Conservation (phyloP, 495 filamentous ascomycete genomes). For the Penicillium atrosanguineum region DNA sequence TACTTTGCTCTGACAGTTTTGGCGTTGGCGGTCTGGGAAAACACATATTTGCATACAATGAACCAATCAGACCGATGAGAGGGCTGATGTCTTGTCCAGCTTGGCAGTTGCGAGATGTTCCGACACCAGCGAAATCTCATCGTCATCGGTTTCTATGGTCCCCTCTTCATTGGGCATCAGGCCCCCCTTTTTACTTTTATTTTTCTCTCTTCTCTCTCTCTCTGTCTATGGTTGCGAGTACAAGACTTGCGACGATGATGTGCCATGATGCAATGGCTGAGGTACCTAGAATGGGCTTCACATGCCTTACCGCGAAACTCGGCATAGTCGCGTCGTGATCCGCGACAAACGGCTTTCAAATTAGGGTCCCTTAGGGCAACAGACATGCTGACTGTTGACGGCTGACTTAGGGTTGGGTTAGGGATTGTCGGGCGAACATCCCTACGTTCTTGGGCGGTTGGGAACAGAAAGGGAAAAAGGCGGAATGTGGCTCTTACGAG, state of each 20-base stretch:
- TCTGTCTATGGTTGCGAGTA: not conserved
- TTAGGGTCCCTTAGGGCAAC: not conserved
- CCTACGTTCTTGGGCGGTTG: conserved; percentile 6
- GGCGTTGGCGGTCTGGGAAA: conserved; percentile 19
- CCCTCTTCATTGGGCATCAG: not conserved
- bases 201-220: not conserved
- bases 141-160: not conserved
- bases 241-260: not conserved
- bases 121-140: not conserved
- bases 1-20: conserved; percentile 7
- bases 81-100: not conserved
- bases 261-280: conserved; percentile 7
- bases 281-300: conserved; percentile 4
- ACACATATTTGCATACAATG: conserved; percentile 15
- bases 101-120: conserved; percentile 1
- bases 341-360: not conserved
- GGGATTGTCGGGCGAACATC: not conserved
- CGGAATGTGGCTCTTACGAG: conserved; percentile 6
- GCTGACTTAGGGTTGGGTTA: not conserved
- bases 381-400: not conserved
- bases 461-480: not conserved
- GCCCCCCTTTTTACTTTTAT: too few relatives aligned
- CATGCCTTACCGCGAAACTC: conserved; percentile 7
- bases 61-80: not conserved
- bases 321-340: conserved; percentile 6